Percentiles rank a stretch among this genome's conserved stretches.
Evolutionary conservation across 2,329 filamentous ascomycete species (phyloP).

Genomic region (Pseudophaeomoniella oleicola): DNA sequence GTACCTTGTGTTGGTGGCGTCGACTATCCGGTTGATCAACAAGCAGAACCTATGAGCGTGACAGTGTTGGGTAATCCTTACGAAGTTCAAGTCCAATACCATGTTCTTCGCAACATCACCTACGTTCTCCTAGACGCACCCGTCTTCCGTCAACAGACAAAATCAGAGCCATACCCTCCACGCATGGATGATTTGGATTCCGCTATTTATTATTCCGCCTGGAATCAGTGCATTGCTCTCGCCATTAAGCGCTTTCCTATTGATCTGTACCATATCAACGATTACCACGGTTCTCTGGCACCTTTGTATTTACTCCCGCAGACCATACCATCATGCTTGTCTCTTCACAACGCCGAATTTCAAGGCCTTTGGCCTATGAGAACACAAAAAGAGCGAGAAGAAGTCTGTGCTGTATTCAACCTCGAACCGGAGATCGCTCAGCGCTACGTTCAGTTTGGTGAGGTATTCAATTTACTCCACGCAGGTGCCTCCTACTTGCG

Average conservation of each 20-base stretch:
- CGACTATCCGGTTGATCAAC: slow-evolving; percentile 46
- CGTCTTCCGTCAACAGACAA: slow-evolving; percentile 50
- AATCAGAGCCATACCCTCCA: slow-evolving; percentile 48
- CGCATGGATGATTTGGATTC: slow-evolving; percentile 57
- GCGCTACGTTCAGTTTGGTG: slow-evolving; percentile 52
- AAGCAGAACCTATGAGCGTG: slow-evolving; percentile 46
- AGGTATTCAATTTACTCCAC: slow-evolving; percentile 55
- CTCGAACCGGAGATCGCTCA: slow-evolving; percentile 40
- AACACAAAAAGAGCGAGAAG: slow-evolving; percentile 43
- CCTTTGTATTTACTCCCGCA: slow-evolving; percentile 50
- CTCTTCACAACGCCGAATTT: slow-evolving; percentile 56
- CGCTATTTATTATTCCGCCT: slow-evolving; percentile 54
- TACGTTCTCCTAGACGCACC: slow-evolving; percentile 54
- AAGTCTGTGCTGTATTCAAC: slow-evolving; percentile 53
- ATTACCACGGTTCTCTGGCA: slow-evolving; percentile 49
- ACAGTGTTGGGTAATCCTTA: slow-evolving; percentile 47
- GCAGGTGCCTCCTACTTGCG: slow-evolving; percentile 52
- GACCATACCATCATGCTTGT: slow-evolving; percentile 47
- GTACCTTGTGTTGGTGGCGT: slow-evolving; percentile 48
- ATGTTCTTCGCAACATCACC: slow-evolving; percentile 49
- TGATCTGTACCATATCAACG: slow-evolving; percentile 53
- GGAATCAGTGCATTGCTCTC: slow-evolving; percentile 56
- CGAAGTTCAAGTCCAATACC: slow-evolving; percentile 49
- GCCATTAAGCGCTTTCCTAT: slow-evolving; percentile 47
- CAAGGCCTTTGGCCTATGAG: slow-evolving; percentile 56